phyloP scores from a whole-genome alignment of 2,329 filamentous ascomycete genomes.

The Davidsoniella virescens region DNA sequence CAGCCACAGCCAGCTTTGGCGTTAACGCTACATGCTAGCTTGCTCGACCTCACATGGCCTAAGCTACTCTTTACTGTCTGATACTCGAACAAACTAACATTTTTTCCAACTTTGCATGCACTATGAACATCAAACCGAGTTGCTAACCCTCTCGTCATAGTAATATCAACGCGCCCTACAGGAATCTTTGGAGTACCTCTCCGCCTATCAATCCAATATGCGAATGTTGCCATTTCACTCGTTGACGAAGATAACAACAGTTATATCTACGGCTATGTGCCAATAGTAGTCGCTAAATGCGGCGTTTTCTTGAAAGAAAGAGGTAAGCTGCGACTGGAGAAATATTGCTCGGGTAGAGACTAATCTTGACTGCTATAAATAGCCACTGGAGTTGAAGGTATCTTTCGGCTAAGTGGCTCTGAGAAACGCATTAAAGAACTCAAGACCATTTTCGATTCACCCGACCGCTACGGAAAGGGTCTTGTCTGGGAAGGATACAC shows the following conservation, averaged over 20 bases:
- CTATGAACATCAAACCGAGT: no score
- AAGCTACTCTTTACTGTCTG: no score
- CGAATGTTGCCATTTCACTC: constrained; percentile 93
- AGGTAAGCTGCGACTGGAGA: constrained; percentile 41
- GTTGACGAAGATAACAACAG: constrained; percentile 84
- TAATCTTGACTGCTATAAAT: constrained; percentile 16
- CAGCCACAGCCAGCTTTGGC: neutral
- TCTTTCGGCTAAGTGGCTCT: constrained; percentile 88
- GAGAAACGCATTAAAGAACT: constrained; percentile 98
- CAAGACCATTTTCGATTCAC: constrained; percentile 80
- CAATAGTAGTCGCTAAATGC: constrained; percentile 95
- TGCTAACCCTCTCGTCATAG: constrained; percentile 1
- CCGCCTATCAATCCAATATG: constrained; percentile 88
- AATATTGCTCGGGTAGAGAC: constrained; percentile 15
- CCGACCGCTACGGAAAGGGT: constrained; percentile 89
- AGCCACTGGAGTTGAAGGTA: constrained; percentile 92
- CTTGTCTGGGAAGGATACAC: constrained; percentile 96
- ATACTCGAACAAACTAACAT: no score
- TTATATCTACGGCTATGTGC: constrained; percentile 97
- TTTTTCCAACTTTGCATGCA: no score
- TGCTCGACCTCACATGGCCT: no score
- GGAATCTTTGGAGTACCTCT: constrained; percentile 93
- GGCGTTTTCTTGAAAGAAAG: constrained; percentile 96
- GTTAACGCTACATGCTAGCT: neutral
- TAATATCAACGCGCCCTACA: constrained; percentile 25